Evolutionary conservation across 2,329 filamentous ascomycete genomes (phyloP).

Genomic region (Aspergillus ochraceus): DNA sequence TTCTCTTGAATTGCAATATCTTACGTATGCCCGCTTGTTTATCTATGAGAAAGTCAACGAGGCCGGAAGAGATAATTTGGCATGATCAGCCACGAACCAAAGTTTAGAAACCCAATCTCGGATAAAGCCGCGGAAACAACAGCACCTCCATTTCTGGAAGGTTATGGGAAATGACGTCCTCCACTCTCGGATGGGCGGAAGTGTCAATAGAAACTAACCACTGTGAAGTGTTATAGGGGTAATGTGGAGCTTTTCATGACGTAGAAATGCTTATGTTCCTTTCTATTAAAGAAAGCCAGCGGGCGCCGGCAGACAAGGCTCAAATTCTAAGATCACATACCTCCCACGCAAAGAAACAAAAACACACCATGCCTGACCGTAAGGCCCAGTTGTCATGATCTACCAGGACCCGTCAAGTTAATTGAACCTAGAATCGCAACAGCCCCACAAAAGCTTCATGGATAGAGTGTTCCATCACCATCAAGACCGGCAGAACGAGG

Average conservation of each 20-base stretch:
- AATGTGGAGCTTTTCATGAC: neutral
- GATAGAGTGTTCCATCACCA: neutral
- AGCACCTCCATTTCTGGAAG: neutral
- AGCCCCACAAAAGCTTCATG: neutral
- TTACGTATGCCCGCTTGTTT: no score
- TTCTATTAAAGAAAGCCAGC: neutral
- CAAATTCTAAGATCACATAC: neutral
- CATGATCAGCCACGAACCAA: no score
- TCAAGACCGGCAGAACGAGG: neutral
- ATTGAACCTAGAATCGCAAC: neutral
- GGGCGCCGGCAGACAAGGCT: no score
- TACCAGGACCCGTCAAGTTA: neutral
- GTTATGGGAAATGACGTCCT: neutral
- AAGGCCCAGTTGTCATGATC: neutral
- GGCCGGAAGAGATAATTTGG: no score
- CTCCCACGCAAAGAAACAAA: neutral
- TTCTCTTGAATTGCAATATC: no score
- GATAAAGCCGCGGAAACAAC: neutral
- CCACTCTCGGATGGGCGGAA: neutral
- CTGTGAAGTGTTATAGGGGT: neutral
- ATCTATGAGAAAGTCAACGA: no score
- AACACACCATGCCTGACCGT: neutral
- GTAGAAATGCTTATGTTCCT: neutral
- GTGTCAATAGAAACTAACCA: neutral
- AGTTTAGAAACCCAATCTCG: no score